These are phyloP conservation scores for Stramenopiles sp. DNA, from an alignment of 352 stramenopile species.

Conservation along the genomic window DNA sequence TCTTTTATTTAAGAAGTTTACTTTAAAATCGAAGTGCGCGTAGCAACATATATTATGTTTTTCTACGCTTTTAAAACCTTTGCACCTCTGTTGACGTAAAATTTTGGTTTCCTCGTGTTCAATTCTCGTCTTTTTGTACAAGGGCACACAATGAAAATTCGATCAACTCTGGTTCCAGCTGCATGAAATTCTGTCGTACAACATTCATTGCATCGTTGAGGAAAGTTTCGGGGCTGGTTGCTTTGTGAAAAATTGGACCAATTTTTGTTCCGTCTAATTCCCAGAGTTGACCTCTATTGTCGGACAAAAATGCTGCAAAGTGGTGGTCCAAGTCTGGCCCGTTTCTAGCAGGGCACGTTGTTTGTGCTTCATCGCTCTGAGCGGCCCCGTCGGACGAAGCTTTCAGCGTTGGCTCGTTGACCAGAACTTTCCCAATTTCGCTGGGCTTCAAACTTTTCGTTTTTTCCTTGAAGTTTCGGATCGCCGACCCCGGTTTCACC, in stretches of 20 bases:
- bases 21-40: no score
- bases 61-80: no score
- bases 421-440: constrained; percentile 12
- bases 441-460: neutral
- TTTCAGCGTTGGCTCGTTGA: constrained; percentile 9
- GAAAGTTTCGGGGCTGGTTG: constrained; percentile 13
- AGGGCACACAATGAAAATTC: no score
- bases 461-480: constrained; percentile 12
- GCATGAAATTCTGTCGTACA: constrained; percentile 22
- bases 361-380: constrained; percentile 14
- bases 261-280: constrained; percentile 22
- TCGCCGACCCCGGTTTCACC: neutral
- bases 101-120: no score
- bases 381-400: constrained; percentile 17
- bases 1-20: no score
- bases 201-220: constrained; percentile 14
- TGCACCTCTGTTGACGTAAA: no score
- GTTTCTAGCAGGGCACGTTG: constrained; percentile 16
- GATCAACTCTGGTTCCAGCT: constrained; percentile 16
- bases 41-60: no score
- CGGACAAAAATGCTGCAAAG: constrained; percentile 22
- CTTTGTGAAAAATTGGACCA: constrained; percentile 19
- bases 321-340: constrained; percentile 19
- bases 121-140: no score
- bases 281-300: constrained; percentile 13